Conservation (phyloP, 1,284 basidiomycete genomes). For the Vanrija sp. region DNA sequence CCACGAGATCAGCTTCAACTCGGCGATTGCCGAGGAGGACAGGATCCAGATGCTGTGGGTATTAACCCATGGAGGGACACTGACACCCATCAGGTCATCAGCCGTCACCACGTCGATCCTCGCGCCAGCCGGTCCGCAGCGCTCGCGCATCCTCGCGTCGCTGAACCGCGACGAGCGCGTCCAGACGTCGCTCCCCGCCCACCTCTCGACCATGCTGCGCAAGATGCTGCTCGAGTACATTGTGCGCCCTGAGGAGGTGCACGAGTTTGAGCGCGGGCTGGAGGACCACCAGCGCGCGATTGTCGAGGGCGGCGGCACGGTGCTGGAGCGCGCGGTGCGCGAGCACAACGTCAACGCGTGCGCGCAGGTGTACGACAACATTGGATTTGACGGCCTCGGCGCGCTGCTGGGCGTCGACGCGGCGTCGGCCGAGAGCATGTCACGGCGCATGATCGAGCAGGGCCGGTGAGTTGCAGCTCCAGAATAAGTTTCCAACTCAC, state of each 20-base stretch:
- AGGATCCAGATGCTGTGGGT: slow-evolving; percentile 73
- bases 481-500: neutral
- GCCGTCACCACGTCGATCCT: slow-evolving; percentile 94
- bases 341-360: slow-evolving; percentile 96
- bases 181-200: slow-evolving; percentile 54
- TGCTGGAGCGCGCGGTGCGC: slow-evolving; percentile 95
- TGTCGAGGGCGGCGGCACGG: slow-evolving; percentile 73
- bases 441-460: slow-evolving; percentile 89
- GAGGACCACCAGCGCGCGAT: slow-evolving; percentile 89
- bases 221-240: slow-evolving; percentile 99
- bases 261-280: slow-evolving; percentile 80
- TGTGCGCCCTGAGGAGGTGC: slow-evolving; percentile 79
- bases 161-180: slow-evolving; percentile 92
- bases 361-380: slow-evolving; percentile 85
- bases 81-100: slow-evolving; percentile 51
- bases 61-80: too few species aligned
- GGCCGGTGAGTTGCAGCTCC: slow-evolving; percentile 55
- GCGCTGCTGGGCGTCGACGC: slow-evolving; percentile 78
- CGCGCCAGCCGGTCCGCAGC: slow-evolving; percentile 93
- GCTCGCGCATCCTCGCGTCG: slow-evolving; percentile 84
- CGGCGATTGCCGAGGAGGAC: slow-evolving; percentile 85
- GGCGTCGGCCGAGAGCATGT: slow-evolving; percentile 86
- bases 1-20: slow-evolving; percentile 85
- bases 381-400: slow-evolving; percentile 83
- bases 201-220: slow-evolving; percentile 73